A percentile compares a stretch with the other conserved stretches of the same genome.
phyloP scores from a whole-genome alignment of 2,329 filamentous ascomycete genomes.

The Berkeleyomyces rouxiae region DNA sequence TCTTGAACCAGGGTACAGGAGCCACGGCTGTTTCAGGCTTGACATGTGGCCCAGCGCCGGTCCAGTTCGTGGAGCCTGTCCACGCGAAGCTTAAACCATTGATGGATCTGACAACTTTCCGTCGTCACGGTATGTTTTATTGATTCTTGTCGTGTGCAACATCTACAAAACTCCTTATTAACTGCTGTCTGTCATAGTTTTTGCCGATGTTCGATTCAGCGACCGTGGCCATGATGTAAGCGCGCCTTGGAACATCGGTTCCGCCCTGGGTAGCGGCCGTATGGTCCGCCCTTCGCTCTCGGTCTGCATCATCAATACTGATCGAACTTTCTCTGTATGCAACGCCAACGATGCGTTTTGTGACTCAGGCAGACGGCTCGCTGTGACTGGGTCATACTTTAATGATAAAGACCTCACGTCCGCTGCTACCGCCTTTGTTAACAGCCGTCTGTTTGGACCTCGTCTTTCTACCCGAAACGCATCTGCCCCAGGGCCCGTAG shows the following conservation, averaged over 20 bases:
- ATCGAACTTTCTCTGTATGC: slow-evolving; percentile 1
- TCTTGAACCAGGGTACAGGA: slow-evolving; percentile 1
- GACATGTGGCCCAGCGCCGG: background rate
- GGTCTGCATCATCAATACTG: background rate
- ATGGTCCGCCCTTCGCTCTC: background rate
- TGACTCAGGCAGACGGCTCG: background rate
- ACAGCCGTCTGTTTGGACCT: too few relatives aligned
- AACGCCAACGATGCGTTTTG: background rate
- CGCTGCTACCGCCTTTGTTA: too few relatives aligned
- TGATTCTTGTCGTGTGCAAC: background rate
- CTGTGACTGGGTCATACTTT: background rate
- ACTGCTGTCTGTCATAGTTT: background rate
- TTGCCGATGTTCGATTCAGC: slow-evolving; percentile 3
- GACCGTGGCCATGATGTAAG: slow-evolving; percentile 2
- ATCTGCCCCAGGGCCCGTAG: too few relatives aligned
- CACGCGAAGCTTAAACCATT: background rate
- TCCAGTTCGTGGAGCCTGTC: background rate
- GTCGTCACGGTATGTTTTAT: background rate
- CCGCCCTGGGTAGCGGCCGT: background rate
- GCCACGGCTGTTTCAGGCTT: slow-evolving; percentile 1
- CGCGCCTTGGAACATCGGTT: background rate
- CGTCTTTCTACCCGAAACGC: too few relatives aligned
- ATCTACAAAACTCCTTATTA: background rate
- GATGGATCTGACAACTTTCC: background rate
- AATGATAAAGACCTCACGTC: background rate